These are phyloP conservation scores for Coniochaeta ligniaria DNA, from an alignment of 2,329 filamentous ascomycete species.

Conservation along the genomic window DNA sequence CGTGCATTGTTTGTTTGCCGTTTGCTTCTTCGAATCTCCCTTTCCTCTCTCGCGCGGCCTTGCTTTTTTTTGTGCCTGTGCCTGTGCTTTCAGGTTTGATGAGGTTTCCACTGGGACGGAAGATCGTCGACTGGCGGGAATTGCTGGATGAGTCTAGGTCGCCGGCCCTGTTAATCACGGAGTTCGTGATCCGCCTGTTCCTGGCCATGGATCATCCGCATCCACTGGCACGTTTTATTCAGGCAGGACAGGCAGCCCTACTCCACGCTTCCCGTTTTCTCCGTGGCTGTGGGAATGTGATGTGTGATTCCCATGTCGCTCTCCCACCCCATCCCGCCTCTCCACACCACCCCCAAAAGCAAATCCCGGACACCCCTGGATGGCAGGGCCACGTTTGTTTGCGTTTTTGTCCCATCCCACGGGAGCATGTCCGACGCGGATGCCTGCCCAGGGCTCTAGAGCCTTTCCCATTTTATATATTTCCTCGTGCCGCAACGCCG, in stretches of 20 bases:
- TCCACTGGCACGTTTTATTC: background rate
- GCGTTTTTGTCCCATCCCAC: constrained; percentile 1
- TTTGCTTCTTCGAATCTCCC: too few species aligned
- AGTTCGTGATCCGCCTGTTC: background rate
- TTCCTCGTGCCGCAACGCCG: constrained; percentile 1
- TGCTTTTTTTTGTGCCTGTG: too few species aligned
- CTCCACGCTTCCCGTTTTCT: background rate
- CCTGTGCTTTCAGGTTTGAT: background rate
- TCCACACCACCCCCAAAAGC: background rate
- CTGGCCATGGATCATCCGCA: background rate
- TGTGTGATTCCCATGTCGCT: background rate
- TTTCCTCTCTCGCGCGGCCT: too few species aligned
- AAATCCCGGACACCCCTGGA: background rate
- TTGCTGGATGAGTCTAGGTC: background rate
- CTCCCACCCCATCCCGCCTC: background rate
- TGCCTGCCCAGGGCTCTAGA: background rate
- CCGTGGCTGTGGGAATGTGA: background rate
- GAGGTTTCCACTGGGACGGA: background rate
- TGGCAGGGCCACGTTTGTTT: background rate
- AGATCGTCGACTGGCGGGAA: background rate
- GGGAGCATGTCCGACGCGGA: background rate
- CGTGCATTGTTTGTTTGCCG: background rate
- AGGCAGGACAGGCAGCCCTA: background rate
- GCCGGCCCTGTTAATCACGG: background rate
- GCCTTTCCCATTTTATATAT: background rate